Evolutionary conservation across 2,329 filamentous ascomycete species (phyloP).

Genomic region (Trichothecium roseum): DNA sequence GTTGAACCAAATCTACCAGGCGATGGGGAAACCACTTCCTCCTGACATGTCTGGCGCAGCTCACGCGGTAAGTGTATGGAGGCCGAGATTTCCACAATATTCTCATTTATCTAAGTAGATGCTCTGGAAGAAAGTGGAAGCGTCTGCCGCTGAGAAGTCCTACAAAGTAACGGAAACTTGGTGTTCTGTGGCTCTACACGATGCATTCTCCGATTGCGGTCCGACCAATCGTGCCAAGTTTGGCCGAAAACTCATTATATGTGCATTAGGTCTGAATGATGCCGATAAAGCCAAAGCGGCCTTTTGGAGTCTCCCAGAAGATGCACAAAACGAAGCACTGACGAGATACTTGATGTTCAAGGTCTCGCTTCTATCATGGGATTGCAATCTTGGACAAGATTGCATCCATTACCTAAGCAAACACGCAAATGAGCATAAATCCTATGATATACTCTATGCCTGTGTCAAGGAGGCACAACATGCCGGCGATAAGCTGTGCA

Average conservation of each 20-base stretch:
- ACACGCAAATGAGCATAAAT: constrained; percentile 34
- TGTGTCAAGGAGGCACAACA: constrained; percentile 70
- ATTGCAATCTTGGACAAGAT: constrained; percentile 47
- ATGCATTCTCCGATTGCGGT: constrained; percentile 55
- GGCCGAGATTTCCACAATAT: background rate
- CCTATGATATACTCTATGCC: constrained; percentile 59
- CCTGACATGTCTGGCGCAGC: constrained; percentile 54
- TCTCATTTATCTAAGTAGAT: constrained; percentile 39
- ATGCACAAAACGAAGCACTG: constrained; percentile 47
- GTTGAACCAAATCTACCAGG: constrained; percentile 27
- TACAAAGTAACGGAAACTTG: constrained; percentile 52
- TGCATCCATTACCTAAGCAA: constrained; percentile 53
- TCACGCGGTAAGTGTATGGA: constrained; percentile 44
- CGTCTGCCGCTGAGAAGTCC: constrained; percentile 39
- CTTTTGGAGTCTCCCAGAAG: constrained; percentile 49
- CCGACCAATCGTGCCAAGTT: constrained; percentile 59
- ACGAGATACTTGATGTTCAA: constrained; percentile 71
- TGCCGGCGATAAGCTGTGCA: constrained; percentile 48
- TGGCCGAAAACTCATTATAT: constrained; percentile 61
- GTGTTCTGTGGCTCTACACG: constrained; percentile 60
- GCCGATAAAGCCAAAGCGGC: constrained; percentile 16
- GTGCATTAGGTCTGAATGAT: constrained; percentile 42
- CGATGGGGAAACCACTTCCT: constrained; percentile 37
- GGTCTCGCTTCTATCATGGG: constrained; percentile 48
- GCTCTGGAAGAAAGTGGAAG: constrained; percentile 71